Percentiles rank a stretch among this genome's conserved stretches.
Conservation (phyloP, 139 green algal species). For the Nannochloris sp. region DNA sequence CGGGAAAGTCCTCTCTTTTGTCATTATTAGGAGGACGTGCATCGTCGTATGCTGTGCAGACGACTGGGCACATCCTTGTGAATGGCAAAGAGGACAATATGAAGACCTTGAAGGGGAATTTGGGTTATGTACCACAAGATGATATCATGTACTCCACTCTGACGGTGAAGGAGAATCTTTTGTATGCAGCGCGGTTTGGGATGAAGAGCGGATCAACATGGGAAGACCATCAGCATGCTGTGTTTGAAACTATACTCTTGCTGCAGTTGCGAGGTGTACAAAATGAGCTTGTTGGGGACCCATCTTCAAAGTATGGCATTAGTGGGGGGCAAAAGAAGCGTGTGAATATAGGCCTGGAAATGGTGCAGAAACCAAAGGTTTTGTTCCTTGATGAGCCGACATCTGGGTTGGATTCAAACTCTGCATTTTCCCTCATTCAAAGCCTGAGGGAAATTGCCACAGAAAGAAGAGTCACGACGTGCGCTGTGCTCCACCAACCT, state of each 20-base stretch:
- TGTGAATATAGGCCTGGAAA: conserved; percentile 67
- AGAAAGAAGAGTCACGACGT: conserved; percentile 38
- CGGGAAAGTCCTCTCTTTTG: conserved; percentile 51
- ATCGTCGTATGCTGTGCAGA: conserved; percentile 15
- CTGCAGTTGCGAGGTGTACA: conserved; percentile 34
- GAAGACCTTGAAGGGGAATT: conserved; percentile 27
- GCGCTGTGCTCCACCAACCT: conserved; percentile 69
- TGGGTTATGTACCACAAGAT: conserved; percentile 74
- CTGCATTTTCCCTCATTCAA: conserved; percentile 37
- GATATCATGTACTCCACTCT: conserved; percentile 59
- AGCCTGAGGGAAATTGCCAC: conserved; percentile 35
- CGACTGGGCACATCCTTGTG: conserved; percentile 44
- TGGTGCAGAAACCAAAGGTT: conserved; percentile 58
- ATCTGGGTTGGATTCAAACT: conserved; percentile 48
- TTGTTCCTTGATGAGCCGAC: conserved; percentile 70
- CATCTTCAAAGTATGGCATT: conserved; percentile 41
- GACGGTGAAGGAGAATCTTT: conserved; percentile 55
- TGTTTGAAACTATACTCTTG: conserved; percentile 18
- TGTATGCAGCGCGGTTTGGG: conserved; percentile 33
- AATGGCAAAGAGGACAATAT: conserved; percentile 31
- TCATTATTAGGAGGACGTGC: conserved; percentile 40
- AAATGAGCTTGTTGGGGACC: conserved; percentile 51
- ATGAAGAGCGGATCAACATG: conserved; percentile 22
- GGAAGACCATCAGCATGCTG: conserved; percentile 21
- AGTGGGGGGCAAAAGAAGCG: conserved; percentile 61